Evolutionary conservation across 176 grass and related monocot species (phyloP), one percentile per base, ranked within the genome.

Genomic region (Paspalum notatum): DNA sequence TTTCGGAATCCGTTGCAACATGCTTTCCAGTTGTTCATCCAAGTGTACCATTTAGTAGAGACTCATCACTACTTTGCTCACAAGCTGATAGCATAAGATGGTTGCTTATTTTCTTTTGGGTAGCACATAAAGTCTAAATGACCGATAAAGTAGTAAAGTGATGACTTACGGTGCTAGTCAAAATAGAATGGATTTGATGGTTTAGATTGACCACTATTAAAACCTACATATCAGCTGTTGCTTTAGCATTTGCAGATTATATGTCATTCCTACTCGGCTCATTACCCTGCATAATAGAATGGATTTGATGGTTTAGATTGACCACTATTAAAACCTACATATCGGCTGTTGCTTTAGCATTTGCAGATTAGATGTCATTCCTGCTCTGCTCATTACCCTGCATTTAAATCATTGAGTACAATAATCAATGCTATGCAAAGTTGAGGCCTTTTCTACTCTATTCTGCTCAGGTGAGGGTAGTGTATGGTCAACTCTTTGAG

Each of bases 71-170:
- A 16, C 66, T 81, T 59, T 48, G 15, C 11, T 25, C 41, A 70
- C 21, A 57, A 65, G 39, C 5, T 75, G 49, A 67, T 68, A 68
- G 13, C 5, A 0, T 1, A 45, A 0, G 3, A 58, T 67, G 24
- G 45, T 25, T 72, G 72, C n/a, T 47, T 2, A 7, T 41, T 68
- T 32, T 64, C 11, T 79, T 79, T 37, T 14, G 27, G 5, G 47
- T 44, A 78, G 46, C 27, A 63, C 51, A 66, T 66, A 32, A 56
- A 75, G 53, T 83, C 42, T 39, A 65, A 66, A 74, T 40, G 43
- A 17, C 15, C 0, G 0, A 22, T 59, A 10, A 51, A 16, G 9
- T 52, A 51, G 46, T 52, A 6, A 72, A 72, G 46, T 12, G 14
- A 37, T 32, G 17, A 52, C 8, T 37, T 72, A 4, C 49, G 5